Conservation (phyloP, 176 grass and related monocot genomes). For the Eragrostis curvula region DNA sequence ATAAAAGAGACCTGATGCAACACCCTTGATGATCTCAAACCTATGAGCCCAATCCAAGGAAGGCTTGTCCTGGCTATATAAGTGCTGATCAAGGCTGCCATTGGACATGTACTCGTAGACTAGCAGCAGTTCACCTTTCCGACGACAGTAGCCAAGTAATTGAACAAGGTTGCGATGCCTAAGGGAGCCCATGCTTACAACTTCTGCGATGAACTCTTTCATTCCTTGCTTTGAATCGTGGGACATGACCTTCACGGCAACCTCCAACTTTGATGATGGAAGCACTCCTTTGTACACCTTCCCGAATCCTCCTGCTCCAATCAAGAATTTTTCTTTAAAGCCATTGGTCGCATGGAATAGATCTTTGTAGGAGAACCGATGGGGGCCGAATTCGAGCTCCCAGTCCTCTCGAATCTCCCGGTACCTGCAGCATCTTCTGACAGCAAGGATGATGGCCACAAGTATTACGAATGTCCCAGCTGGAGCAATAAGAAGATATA, state of each 20-base stretch:
- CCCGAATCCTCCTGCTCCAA: slow-evolving; percentile 42
- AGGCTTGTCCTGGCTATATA: not conserved
- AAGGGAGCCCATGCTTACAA: slow-evolving; percentile 37
- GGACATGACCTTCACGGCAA: slow-evolving; percentile 34
- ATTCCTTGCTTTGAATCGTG: slow-evolving; percentile 25
- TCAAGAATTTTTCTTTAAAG: not conserved
- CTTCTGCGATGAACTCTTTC: slow-evolving; percentile 36
- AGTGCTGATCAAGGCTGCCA: slow-evolving; percentile 44
- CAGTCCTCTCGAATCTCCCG: not conserved
- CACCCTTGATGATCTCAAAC: slow-evolving; percentile 12
- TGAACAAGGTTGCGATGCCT: slow-evolving; percentile 35
- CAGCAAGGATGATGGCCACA: not conserved
- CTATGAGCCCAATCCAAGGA: slow-evolving; percentile 11
- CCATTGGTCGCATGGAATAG: not conserved
- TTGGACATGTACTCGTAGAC: slow-evolving; percentile 44
- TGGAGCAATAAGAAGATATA: not conserved
- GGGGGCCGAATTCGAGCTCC: not conserved
- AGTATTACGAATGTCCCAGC: not conserved
- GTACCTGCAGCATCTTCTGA: not conserved
- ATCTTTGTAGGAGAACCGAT: not conserved
- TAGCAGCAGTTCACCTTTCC: slow-evolving; percentile 40
- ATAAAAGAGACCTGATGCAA: slow-evolving; percentile 7
- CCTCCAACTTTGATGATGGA: slow-evolving; percentile 17
- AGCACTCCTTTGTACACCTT: slow-evolving; percentile 39
- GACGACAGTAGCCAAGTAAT: slow-evolving; percentile 27